Conservation (phyloP, 345 rosid species). For the Barbarea vulgaris region DNA sequence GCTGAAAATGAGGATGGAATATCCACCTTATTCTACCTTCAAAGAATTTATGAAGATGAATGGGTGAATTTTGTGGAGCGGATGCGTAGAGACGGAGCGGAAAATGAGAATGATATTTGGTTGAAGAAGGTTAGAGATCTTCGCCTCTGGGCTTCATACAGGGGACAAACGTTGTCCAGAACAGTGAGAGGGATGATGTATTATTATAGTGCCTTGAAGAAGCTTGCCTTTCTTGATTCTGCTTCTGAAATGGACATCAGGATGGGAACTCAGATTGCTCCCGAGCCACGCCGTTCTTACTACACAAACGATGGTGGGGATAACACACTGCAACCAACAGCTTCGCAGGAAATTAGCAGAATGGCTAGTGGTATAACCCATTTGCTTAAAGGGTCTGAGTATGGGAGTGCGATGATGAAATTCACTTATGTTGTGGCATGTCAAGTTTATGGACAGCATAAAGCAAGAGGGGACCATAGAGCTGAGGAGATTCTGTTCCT, state of each 20-base stretch:
- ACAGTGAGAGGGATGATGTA: conserved; percentile 95
- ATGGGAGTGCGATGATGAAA: conserved; percentile 94
- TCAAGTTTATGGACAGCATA: conserved; percentile 93
- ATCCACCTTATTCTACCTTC: conserved; percentile 81
- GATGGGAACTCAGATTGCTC: conserved; percentile 52
- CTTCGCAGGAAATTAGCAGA: conserved; percentile 68
- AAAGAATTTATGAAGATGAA: conserved; percentile 83
- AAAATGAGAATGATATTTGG: conserved; percentile 75
- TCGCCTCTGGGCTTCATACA: conserved; percentile 90
- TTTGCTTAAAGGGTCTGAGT: conserved; percentile 79
- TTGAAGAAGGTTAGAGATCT: conserved; percentile 64
- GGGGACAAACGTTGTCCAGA: conserved; percentile 94
- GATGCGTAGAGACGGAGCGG: conserved; percentile 81
- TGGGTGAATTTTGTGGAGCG: conserved; percentile 88
- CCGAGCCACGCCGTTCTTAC: conserved; percentile 38
- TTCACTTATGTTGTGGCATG: conserved; percentile 93
- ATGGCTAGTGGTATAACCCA: conserved; percentile 57
- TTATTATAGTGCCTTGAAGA: conserved; percentile 81
- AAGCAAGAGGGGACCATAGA: conserved; percentile 83
- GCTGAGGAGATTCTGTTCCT: conserved; percentile 83
- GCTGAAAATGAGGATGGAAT: conserved; percentile 88
- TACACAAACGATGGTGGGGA: conserved; percentile 40
- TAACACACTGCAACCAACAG: conserved; percentile 38
- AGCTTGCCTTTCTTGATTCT: conserved; percentile 82
- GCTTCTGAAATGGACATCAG: conserved; percentile 85